Evolutionary conservation across 2,329 filamentous ascomycete genomes (phyloP).

Genomic region (Pseudogymnoascus sp.): DNA sequence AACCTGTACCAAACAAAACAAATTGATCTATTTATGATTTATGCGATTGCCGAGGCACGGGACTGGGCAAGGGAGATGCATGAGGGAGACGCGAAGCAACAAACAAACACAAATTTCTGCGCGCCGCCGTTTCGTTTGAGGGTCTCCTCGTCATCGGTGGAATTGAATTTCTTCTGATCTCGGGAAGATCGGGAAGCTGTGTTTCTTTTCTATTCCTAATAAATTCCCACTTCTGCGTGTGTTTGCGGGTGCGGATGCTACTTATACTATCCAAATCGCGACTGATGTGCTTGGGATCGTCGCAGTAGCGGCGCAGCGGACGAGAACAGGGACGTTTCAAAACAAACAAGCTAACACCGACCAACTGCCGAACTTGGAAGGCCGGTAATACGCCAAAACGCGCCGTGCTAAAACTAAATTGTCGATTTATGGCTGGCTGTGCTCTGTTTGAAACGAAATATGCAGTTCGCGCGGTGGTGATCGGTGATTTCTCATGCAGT

Average conservation of each 20-base stretch:
- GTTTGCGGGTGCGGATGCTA: background rate
- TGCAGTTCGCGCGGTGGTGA: background rate
- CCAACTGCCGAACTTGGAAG: slow-evolving; percentile 3
- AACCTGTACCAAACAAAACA: background rate
- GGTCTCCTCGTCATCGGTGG: background rate
- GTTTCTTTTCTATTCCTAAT: slow-evolving; percentile 3
- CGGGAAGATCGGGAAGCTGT: background rate
- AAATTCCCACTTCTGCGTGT: background rate
- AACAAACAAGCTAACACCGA: background rate
- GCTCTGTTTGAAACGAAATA: background rate
- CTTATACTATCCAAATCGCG: slow-evolving; percentile 1
- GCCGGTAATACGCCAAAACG: background rate
- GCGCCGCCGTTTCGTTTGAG: background rate
- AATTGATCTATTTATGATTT: background rate
- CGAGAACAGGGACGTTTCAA: background rate
- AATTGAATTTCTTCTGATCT: background rate
- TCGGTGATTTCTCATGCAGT: background rate
- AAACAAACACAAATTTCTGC: background rate
- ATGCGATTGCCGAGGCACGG: background rate
- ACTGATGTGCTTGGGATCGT: background rate
- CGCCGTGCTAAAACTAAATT: background rate
- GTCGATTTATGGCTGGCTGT: background rate
- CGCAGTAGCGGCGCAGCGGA: background rate
- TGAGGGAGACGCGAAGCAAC: background rate
- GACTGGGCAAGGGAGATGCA: background rate